Base-by-base conservation (phyloP, 176 grass and related monocot genomes). In the Ananas comosus region DNA sequence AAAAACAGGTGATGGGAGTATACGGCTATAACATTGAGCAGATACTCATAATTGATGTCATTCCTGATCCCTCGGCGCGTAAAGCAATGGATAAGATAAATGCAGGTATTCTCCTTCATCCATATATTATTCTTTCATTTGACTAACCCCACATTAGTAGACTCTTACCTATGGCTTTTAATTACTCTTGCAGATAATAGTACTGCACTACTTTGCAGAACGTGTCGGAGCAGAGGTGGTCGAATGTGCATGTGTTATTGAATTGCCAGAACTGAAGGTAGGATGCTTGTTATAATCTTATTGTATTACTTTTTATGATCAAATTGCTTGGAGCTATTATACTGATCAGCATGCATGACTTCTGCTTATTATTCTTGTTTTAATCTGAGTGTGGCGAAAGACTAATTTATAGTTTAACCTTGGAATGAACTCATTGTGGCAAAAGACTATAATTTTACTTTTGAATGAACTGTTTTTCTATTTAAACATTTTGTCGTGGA, bases 41-140 rank as follows among this genome's bases (percentile, higher is more conserved):
- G 74, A 91, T 99, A 77, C 89, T 99, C 63, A 83, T 99, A 84
- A 81, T 99, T 81, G 94, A 99, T 67, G 90, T 99, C 57, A 85
- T 99, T 69, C 94, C 94, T 33, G 94, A 99, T 53, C 48, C 77
- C 22, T 77, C 89, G 22, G 22, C 93, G 64, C 89, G 94, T 51
- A 88, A 29, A 82, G 94, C 94, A 70, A 99, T 99, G 94, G 93
- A 99, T 12, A 89, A 99, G 13, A 99, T 99, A 85, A 99, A 99
- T 75, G 87, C 94, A 82, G 93, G 93, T 92, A 92, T 49, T 19
- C 2, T 65, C 56, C 56, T 61, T 61, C 16, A 11, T 61, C 21
- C 53, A 63, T 63, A 2, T 9, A 65, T 58, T 64, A 1, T 4
- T 75, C 25, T 68, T 16, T 59, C 13, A 9, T 17, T 16, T 17